These are phyloP conservation scores for Coffea canephora DNA, from an alignment of 257 asterid genomes.

Conservation along the genomic window DNA sequence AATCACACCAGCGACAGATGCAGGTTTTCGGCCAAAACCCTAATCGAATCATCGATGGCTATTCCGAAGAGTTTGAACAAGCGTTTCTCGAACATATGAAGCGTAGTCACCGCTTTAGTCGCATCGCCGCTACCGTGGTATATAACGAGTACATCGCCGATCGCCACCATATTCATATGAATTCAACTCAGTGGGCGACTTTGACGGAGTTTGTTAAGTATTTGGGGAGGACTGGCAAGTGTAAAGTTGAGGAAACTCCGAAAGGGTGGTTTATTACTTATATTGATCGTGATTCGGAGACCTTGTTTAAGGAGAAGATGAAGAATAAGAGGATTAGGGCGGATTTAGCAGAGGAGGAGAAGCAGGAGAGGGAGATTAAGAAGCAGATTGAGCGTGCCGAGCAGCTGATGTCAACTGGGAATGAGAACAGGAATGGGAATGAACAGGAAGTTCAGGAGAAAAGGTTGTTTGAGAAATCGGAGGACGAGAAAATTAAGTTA, in stretches of 20 bases:
- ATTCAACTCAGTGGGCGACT: conserved; percentile 89
- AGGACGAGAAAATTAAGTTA: conserved; percentile 60
- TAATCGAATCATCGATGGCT: conserved; percentile 61
- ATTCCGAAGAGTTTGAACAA: conserved; percentile 74
- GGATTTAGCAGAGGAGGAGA: conserved; percentile 86
- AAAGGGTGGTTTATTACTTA: conserved; percentile 96
- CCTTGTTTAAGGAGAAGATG: conserved; percentile 85
- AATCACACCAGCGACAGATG: conserved; percentile 95
- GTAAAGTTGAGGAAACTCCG: conserved; percentile 86
- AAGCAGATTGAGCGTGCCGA: conserved; percentile 87
- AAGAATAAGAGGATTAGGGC: conserved; percentile 81
- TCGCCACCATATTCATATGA: conserved; percentile 85
- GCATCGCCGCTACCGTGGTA: conserved; percentile 89
- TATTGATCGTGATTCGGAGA: conserved; percentile 85
- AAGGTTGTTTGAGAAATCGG: conserved; percentile 44
- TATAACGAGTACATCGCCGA: conserved; percentile 87
- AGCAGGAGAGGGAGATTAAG: conserved; percentile 77
- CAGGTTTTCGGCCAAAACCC: conserved; percentile 88
- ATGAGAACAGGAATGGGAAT: conserved; percentile 24
- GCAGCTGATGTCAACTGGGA: conserved; percentile 39
- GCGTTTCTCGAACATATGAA: conserved; percentile 81
- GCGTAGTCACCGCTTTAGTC: conserved; percentile 87
- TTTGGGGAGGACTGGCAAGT: conserved; percentile 77
- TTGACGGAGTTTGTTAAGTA: conserved; percentile 84
- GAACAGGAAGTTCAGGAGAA: conserved; percentile 33